Evolutionary conservation across 768 basidiomycete genomes (phyloP).

Genomic region (Panus rudis): DNA sequence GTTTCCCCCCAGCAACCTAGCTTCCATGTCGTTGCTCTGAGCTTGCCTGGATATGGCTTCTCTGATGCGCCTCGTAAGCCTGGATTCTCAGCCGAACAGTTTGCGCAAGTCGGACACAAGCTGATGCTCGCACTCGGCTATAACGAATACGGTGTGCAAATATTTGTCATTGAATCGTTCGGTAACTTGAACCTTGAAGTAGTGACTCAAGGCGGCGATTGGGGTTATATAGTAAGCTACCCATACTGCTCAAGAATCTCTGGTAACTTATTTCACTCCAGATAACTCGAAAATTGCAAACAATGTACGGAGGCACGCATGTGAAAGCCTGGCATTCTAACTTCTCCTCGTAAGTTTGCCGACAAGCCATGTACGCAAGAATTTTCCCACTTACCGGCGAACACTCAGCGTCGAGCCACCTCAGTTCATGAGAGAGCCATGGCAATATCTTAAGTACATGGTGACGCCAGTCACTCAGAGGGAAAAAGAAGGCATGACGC

Average conservation of each 20-base stretch:
- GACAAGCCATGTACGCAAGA: background rate
- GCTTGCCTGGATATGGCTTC: slow-evolving; percentile 58
- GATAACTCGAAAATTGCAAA: background rate
- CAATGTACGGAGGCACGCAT: slow-evolving; percentile 19
- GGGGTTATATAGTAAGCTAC: slow-evolving; percentile 32
- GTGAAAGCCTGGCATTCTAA: slow-evolving; percentile 20
- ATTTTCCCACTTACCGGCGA: background rate
- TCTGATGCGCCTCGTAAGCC: slow-evolving; percentile 47
- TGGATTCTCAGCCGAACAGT: slow-evolving; percentile 44
- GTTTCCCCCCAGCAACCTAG: slow-evolving; percentile 32
- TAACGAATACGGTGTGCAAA: slow-evolving; percentile 14
- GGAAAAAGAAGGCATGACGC: background rate
- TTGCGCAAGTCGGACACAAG: slow-evolving; percentile 30
- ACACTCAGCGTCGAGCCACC: background rate
- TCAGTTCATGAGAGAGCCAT: background rate
- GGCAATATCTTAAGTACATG: background rate
- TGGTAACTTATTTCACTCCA: background rate
- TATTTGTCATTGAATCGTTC: background rate
- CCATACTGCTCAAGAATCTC: background rate
- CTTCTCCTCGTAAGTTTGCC: slow-evolving; percentile 1
- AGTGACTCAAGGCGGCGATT: slow-evolving; percentile 45
- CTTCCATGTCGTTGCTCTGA: slow-evolving; percentile 56
- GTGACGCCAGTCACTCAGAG: background rate
- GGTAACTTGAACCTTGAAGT: no score
- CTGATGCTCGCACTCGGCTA: slow-evolving; percentile 26